phyloP scores from a whole-genome alignment of 257 asterid genomes.

The Solanum neorickii region DNA sequence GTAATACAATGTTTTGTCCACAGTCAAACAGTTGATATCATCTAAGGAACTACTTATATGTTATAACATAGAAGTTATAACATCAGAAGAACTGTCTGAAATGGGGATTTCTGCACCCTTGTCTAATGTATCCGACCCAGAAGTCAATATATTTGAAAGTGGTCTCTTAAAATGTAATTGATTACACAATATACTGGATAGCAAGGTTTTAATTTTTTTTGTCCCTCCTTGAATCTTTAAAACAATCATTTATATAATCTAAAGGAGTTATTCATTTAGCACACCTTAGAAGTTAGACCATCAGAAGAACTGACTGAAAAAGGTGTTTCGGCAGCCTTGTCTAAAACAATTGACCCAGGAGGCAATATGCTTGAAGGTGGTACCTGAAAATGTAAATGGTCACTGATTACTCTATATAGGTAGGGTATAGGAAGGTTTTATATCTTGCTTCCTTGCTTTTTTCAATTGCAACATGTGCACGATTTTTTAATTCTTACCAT shows the following conservation, averaged over 20 bases:
- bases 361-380: slow-evolving; percentile 76
- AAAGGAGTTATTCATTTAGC: slow-evolving; percentile 1
- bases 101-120: slow-evolving; percentile 58
- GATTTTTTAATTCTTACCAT: slow-evolving; percentile 28
- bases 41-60: neutral
- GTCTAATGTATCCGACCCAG: slow-evolving; percentile 52
- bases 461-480: neutral
- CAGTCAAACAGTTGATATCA: neutral
- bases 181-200: neutral
- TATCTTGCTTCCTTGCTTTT: neutral
- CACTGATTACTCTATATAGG: neutral
- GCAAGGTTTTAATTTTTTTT: neutral
- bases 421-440: neutral
- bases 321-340: slow-evolving; percentile 57
- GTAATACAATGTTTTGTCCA: neutral
- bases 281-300: slow-evolving; percentile 42
- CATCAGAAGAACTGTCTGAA: slow-evolving; percentile 26
- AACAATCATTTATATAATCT: neutral
- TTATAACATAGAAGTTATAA: slow-evolving; percentile 41
- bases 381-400: slow-evolving; percentile 25
- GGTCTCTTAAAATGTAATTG: slow-evolving; percentile 39
- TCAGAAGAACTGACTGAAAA: slow-evolving; percentile 33
- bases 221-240: neutral
- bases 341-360: slow-evolving; percentile 61
- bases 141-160: slow-evolving; percentile 52